Base-by-base conservation (phyloP, 108 stramenopile genomes). In the Nannochloropsis oceanica region DNA sequence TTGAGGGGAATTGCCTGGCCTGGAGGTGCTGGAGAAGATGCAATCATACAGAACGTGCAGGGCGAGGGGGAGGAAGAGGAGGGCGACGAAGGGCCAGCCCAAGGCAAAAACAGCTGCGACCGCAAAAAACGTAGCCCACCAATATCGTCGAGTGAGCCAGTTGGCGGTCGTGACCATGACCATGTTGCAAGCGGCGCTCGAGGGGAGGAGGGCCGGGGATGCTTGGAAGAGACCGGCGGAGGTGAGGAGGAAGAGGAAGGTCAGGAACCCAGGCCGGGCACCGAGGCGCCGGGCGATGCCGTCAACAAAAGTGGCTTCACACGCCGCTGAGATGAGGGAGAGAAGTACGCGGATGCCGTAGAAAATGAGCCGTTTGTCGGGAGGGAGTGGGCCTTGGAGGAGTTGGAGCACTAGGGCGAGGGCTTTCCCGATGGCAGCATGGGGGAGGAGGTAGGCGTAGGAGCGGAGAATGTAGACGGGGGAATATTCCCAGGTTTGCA, bases 71-170 rank as follows among this genome's bases (percentile, higher is more conserved):
- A 97, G 90, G 91, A 97, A 96, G 43, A 98, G 84, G 44, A 96
- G 86, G 5, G 93, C 97, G 13, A 94, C 96, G 89, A 99, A 99
- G 18, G 99, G 99, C 99, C 99, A 99, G 42, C 97, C 97, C 20
- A 94, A 89, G 18, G 91, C 92, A 43, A 96, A 79, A 5, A 94
- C 93, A 25, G 96, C 94, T 13, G 92, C 11, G n/a, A 96, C 84
- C 20, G 93, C 95, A 50, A 91, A 89, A 11, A 93, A 22, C 83
- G 92, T 90, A 27, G 95, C 94, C 13, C 27, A 81, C 44, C 42
- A 79, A 79, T 93, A 85, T 11, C 80, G 79, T 0, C 86, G 87
- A 26, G 87, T 20, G 26, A 96, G 81, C 91, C 92, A 94, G 42
- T 86, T 79, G 0, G 92, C 87, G 8, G 82, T 81, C n/a, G 88